Percentiles rank a stretch among this genome's conserved stretches.
phyloP scores from a whole-genome alignment of 2,329 filamentous ascomycete species.

The Aureobasidium sp. region DNA sequence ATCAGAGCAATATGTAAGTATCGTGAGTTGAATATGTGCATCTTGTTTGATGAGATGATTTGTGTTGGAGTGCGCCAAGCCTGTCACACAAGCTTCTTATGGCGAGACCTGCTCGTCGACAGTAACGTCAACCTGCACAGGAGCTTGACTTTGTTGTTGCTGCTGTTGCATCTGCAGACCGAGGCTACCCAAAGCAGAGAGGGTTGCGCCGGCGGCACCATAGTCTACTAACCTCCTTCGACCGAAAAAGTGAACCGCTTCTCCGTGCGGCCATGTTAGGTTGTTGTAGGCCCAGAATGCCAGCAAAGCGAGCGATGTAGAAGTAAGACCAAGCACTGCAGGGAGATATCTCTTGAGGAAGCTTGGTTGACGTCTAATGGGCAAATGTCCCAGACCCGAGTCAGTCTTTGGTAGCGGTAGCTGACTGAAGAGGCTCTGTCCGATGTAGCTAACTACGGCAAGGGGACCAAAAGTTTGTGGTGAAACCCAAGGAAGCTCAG shows the following conservation, averaged over 20 bases:
- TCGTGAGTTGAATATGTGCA: not conserved
- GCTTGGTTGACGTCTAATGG: not conserved
- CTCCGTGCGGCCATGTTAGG: conserved; percentile 27
- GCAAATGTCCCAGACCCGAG: not conserved
- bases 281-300: conserved; percentile 16
- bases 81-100: not conserved
- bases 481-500: conserved; percentile 7
- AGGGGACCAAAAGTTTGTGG: not conserved
- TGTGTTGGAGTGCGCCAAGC: not conserved
- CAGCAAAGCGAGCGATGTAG: conserved; percentile 9
- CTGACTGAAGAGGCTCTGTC: not conserved
- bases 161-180: conserved; percentile 13
- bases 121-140: conserved; percentile 7
- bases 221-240: conserved; percentile 28
- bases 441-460: not conserved
- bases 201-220: conserved; percentile 28
- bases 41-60: not conserved
- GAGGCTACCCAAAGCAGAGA: conserved; percentile 21
- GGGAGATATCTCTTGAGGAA: conserved; percentile 10
- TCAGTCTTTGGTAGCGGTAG: conserved; percentile 5
- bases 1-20: not conserved
- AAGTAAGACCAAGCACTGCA: not conserved
- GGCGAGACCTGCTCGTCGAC: conserved; percentile 8
- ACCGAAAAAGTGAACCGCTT: conserved; percentile 29
- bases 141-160: not conserved